Conservation (phyloP, 805 yeast genomes). For the Pachysolen tannophilus region DNA sequence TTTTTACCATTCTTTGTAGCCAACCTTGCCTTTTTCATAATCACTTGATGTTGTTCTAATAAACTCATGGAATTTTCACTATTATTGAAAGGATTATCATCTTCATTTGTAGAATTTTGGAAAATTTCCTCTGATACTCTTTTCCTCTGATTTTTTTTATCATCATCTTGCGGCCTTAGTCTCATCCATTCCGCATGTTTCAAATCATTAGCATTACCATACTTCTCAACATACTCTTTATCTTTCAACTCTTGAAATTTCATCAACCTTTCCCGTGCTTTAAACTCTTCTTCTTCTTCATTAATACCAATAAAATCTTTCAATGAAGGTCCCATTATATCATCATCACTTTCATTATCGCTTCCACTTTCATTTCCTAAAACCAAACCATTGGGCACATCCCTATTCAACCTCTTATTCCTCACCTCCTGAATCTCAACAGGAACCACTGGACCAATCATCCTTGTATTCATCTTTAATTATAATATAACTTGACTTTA, state of each 20-base stretch:
- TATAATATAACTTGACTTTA: too few species aligned
- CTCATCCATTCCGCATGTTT: slow-evolving; percentile 1
- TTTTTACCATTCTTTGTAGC: background rate
- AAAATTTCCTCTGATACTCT: too few species aligned
- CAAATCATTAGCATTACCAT: background rate
- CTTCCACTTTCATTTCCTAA: background rate
- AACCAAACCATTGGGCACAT: background rate
- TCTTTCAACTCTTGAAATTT: background rate
- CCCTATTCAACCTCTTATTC: slow-evolving; percentile 11
- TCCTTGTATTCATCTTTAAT: background rate
- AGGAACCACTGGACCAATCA: slow-evolving; percentile 20
- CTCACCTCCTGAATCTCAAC: slow-evolving; percentile 13
- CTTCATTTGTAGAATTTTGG: too few species aligned
- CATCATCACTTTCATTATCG: background rate
- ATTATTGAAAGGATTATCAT: too few species aligned
- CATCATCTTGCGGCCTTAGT: background rate
- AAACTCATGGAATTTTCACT: background rate
- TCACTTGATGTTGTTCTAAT: slow-evolving; percentile 2
- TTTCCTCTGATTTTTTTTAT: background rate
- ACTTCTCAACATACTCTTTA: background rate
- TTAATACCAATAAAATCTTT: background rate
- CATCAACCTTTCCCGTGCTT: background rate
- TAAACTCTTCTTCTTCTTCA: background rate
- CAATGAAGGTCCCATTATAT: background rate
- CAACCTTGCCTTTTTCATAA: too few species aligned